Evolutionary conservation across 164 flowering plant genomes (phyloP), one percentile per base, ranked within the genome.

Genomic region (Echeveria elegans): DNA sequence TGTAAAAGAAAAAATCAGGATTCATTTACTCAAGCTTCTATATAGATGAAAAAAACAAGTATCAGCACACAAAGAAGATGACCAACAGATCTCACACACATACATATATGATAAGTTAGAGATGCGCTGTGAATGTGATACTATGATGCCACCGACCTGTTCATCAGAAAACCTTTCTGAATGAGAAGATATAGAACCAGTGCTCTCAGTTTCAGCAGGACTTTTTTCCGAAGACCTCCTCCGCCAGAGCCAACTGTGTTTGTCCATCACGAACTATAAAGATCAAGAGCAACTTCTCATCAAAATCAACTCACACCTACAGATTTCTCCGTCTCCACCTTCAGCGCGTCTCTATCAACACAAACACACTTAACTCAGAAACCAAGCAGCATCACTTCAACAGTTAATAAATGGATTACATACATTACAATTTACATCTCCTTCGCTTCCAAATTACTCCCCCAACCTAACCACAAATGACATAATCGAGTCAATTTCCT

Each of bases 91-190:
- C 56, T n/a, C n/a, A 21, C 50, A 45, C 14, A 18, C 50, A 45
- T n/a, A 45, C 1, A 45, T n/a, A 21, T 50, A 4, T 5, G 26
- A n/a, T 21, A 7, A 50, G 12, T 1, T 47, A 18, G 23, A 48
- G 19, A 48, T 19, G 29, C 2, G 0, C 1, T 48, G 56, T 19
- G n/a, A 14, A 14, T 7, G 6, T 48, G n/a, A 67, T 32, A 53
- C 21, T 23, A n/a, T 6, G 45, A 56, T 15, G 23, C 28, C 30
- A 66, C 72, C 24, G 21, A 83, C 87, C 85, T 85, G 86, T 30
- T 82, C 90, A 73, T 81, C 90, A 23, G 85, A 85, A 65, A 76
- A 81, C 64, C 84, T 73, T 66, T 82, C 90, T 11, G 85, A 85
- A 71, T 71, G 82, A 10, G 89, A 82, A 38, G 89, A 85, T 9